phyloP scores from a whole-genome alignment of 2,329 filamentous ascomycete genomes.

The Colletotrichum lindemuthianum region DNA sequence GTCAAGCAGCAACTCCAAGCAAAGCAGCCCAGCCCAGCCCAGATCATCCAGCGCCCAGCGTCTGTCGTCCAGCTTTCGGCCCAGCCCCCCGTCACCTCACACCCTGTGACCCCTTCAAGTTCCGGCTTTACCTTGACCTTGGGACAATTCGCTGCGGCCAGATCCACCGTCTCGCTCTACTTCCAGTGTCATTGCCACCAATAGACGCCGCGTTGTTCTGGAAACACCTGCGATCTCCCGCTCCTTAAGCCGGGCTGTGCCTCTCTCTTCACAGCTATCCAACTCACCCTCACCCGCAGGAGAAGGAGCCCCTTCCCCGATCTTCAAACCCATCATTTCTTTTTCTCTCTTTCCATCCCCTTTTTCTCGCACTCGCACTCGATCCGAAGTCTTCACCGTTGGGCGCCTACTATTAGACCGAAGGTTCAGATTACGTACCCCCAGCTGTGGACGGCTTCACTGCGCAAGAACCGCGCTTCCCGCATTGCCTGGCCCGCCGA shows the following conservation, averaged over 20 bases:
- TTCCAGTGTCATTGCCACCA: constrained; percentile 26
- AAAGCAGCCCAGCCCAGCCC: not conserved
- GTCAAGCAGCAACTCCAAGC: not conserved
- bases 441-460: not conserved
- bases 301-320: no score
- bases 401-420: no score
- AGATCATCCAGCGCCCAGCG: not conserved
- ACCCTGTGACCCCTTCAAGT: no score
- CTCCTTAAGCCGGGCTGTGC: constrained; percentile 14
- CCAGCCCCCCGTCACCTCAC: no score
- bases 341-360: constrained; percentile 13
- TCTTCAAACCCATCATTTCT: not conserved
- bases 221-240: constrained; percentile 35
- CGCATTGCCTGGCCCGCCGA: constrained; percentile 43
- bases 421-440: no score
- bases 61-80: no score
- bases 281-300: not conserved
- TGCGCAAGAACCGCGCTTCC: constrained; percentile 24
- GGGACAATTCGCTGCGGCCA: no score
- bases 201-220: constrained; percentile 34
- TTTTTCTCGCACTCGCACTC: not conserved
- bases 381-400: no score
- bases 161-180: not conserved
- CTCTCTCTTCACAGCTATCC: not conserved
- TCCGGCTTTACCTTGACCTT: no score